These are phyloP conservation scores for Trichoderma afroharzianum DNA, from an alignment of 2,329 filamentous ascomycete genomes.

Conservation along the genomic window DNA sequence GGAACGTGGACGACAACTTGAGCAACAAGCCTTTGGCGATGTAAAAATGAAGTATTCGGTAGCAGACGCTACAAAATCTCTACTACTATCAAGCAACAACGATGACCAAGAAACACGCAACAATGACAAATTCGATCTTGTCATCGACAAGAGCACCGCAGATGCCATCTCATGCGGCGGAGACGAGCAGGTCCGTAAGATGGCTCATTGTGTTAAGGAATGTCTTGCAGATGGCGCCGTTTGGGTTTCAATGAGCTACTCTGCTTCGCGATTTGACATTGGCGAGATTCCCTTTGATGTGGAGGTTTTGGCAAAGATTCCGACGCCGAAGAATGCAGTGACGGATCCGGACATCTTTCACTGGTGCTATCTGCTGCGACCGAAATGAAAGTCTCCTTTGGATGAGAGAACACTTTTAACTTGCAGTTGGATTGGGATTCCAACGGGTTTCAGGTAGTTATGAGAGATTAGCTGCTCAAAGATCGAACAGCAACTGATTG, in stretches of 20 bases:
- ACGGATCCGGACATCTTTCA: conserved; percentile 46
- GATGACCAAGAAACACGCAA: background rate
- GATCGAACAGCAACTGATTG: background rate
- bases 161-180: conserved; percentile 48
- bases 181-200: conserved; percentile 33
- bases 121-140: conserved; percentile 35
- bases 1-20: conserved; percentile 40
- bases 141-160: conserved; percentile 48
- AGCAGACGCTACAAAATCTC: conserved; percentile 43
- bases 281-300: conserved; percentile 39
- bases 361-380: conserved; percentile 43
- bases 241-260: conserved; percentile 50
- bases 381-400: conserved; percentile 20
- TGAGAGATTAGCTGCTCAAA: background rate
- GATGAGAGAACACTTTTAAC: background rate
- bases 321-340: conserved; percentile 37
- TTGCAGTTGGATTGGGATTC: background rate
- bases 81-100: conserved; percentile 26
- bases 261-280: conserved; percentile 38
- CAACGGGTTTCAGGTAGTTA: background rate
- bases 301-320: conserved; percentile 40
- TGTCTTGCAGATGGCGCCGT: conserved; percentile 36
- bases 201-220: conserved; percentile 36
- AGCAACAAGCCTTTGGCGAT: conserved; percentile 41
- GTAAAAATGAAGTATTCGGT: conserved; percentile 42